Evolutionary conservation across 768 basidiomycete species (phyloP), one percentile per base, ranked within the genome.

Genomic region (Hericium erinaceus): DNA sequence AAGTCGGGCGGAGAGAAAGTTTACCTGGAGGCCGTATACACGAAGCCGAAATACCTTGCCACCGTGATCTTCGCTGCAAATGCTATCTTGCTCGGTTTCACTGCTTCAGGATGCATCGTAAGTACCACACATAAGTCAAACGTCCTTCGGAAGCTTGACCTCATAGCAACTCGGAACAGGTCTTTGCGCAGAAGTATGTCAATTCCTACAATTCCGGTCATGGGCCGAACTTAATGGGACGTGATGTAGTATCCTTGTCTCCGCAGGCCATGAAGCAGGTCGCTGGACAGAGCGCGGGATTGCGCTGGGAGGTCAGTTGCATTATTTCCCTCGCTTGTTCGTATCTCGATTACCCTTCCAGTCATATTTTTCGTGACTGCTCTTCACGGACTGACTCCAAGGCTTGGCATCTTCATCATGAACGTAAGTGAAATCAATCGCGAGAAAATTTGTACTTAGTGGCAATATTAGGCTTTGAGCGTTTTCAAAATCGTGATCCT

Each of bases 1-100:
- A 74, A 82, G 1, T 80, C 78, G 12, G 81, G 82, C 10, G 82
- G 82, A 6, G 83, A 84, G 64, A 83, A 84, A 65, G 81, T 83
- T 2, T 83, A 84, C 60, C 69, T 82, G 26, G 83, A 84, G 64
- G 80, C 77, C 0, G 72, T 80, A 3, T 84, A 81, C 64, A 71
- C 66, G 48, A 71, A 66, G 39, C 80, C 80, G 5, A 73, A 68
- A 58, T 76, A 74, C 51, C 67, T 82, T 2, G 76, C 74, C 5
- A 82, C 80, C 0, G 67, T 78, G 11, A 65, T 80, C 15, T 81
- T 80, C 54, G 75, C 79, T 1, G 60, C 67, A 48, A 79, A 78
- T 48, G 76, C 77, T 0, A 78, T 81, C 48, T 44, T 81, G 39
- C 68, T 76, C 10, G 66, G 68, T 2, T 78, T 78, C 62, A 73